Percentiles rank a stretch among this genome's conserved stretches.
These are phyloP conservation scores for Digitaria exilis DNA, from an alignment of 202 grass and related monocot species.

Conservation along the genomic window DNA sequence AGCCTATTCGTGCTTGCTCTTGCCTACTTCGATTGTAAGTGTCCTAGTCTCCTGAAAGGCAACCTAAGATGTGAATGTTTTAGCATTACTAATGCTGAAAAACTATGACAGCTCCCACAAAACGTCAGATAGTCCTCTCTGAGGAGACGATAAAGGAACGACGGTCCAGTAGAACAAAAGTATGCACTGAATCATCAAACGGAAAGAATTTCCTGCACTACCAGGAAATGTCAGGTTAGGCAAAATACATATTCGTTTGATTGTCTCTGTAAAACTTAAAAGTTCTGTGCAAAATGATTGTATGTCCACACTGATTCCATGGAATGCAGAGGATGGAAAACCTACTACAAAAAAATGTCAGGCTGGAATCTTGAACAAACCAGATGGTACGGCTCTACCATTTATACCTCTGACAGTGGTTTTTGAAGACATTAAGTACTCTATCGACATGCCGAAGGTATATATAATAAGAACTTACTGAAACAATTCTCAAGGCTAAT, in stretches of 20 bases:
- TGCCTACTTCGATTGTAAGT: conserved; percentile 53
- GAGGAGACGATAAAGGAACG: conserved; percentile 34
- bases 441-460: conserved; percentile 58
- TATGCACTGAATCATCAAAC: background rate
- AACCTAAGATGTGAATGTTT: background rate
- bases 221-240: background rate
- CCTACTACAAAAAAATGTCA: background rate
- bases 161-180: conserved; percentile 20
- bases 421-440: conserved; percentile 57
- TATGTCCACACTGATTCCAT: background rate
- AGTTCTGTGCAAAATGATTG: background rate
- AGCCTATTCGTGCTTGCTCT: conserved; percentile 47
- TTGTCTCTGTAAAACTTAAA: background rate
- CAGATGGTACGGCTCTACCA: conserved; percentile 52
- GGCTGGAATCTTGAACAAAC: background rate
- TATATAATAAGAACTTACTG: background rate
- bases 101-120: conserved; percentile 32
- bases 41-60: background rate
- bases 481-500: background rate
- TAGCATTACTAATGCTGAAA: background rate
- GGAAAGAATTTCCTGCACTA: background rate
- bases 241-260: background rate
- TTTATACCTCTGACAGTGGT: conserved; percentile 47
- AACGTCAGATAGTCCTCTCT: conserved; percentile 32
- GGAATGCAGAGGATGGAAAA: conserved; percentile 1